Evolutionary conservation across 1,139 yeast species (phyloP), one percentile per base, ranked within the genome.

Genomic region (Lodderomyces oxycetoniae): DNA sequence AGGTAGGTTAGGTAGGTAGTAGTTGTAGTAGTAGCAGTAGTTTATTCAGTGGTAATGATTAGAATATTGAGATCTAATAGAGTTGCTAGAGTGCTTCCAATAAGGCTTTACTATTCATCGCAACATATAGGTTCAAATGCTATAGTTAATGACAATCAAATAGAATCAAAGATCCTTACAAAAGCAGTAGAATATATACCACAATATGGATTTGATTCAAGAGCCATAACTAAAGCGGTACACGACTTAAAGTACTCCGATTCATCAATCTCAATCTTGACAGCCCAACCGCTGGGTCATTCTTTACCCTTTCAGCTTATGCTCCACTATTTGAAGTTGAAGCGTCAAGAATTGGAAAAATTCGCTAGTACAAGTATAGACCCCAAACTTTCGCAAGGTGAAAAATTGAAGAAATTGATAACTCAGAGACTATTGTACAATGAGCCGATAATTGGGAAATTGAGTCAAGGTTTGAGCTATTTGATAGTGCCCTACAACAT

Each of bases 381-480:
- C 6, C 26, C 26, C 7, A 3, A 50, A 60, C 31, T 39, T 3
- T 53, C 61, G 53, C 89, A 85, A 49, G 69, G 86, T 43, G 76
- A 82, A 15, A 67, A 78, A 47, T 81, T 74, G 40, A 49, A 55
- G 34, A 68, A 64, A 35, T 67, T 86, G 32, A 58, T 88, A 31
- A 61, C 71, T 37, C 66, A 69, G 45, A 71, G 98, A 49, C 66
- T 91, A 42, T 57, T 61, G 43, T 77, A 70, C 52, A 91, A 88
- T 51, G 55, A 51, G 16, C 81, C 82, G 3, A 61, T 79, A 22
- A 64, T 71, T 5, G 29, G 47, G 48, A 38, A 75, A 55, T 55
- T 67, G 56, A 42, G 62, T 3, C 60, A 61, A 22, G 83, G 83
- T 0, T 55, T 82, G 34, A 69, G 78, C 0, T 64, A 68, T 29